Evolutionary conservation across 306 rosid species (phyloP).

Genomic region (Trifolium dubium): DNA sequence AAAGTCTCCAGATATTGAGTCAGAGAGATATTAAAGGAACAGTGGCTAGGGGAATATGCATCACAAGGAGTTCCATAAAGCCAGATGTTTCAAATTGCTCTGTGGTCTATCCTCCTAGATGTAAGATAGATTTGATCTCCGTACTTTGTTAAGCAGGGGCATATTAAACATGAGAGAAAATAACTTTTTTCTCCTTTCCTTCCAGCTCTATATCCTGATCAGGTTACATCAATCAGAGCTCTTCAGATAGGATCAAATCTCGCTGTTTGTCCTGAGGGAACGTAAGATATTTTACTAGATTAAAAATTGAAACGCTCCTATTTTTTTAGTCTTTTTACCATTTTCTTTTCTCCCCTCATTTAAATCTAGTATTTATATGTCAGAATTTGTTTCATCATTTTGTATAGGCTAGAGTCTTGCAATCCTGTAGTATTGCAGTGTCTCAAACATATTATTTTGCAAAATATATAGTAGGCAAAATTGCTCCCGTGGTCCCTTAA

Average conservation of each 20-base stretch:
- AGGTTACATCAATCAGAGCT: slow-evolving; percentile 70
- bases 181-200: slow-evolving; percentile 31
- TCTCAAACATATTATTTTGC: background rate
- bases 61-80: slow-evolving; percentile 71
- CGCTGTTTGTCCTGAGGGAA: slow-evolving; percentile 81
- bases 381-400: background rate
- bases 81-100: slow-evolving; percentile 63
- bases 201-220: slow-evolving; percentile 81
- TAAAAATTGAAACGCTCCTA: background rate
- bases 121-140: slow-evolving; percentile 56
- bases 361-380: slow-evolving; percentile 10
- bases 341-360: slow-evolving; percentile 1
- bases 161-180: slow-evolving; percentile 21
- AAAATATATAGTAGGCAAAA: too few species aligned
- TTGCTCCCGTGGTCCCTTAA: too few species aligned
- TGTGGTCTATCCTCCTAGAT: slow-evolving; percentile 83
- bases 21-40: slow-evolving; percentile 55
- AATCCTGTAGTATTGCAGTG: background rate
- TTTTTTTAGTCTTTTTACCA: slow-evolving; percentile 13
- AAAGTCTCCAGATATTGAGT: slow-evolving; percentile 53
- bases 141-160: slow-evolving; percentile 30
- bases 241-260: slow-evolving; percentile 80
- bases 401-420: slow-evolving; percentile 1
- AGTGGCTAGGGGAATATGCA: slow-evolving; percentile 93
- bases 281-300: slow-evolving; percentile 58